phyloP scores from a whole-genome alignment of 371 early-diverging fungal genomes.

The Mortierella sp. region DNA sequence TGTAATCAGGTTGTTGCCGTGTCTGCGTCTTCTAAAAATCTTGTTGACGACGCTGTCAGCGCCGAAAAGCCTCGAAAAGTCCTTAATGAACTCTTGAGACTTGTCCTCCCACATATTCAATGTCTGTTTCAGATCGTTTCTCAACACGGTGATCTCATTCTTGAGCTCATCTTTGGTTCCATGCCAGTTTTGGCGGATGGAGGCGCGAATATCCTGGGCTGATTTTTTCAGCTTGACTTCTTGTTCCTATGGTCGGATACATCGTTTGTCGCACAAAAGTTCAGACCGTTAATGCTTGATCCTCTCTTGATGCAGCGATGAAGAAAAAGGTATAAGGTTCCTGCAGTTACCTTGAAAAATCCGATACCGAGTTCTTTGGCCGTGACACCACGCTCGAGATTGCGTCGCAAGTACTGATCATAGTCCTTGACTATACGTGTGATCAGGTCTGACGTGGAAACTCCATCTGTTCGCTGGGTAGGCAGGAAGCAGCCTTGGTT shows the following conservation, averaged over 20 bases:
- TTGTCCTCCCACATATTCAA: constrained; percentile 78
- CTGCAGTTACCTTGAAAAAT: constrained; percentile 82
- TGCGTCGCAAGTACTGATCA: constrained; percentile 92
- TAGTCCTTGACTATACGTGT: constrained; percentile 97
- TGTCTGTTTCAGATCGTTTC: constrained; percentile 73
- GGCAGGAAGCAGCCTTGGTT: constrained; percentile 89
- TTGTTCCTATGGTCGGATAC: constrained; percentile 62
- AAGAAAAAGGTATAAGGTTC: too few species aligned
- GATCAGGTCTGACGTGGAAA: constrained; percentile 96
- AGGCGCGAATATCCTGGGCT: constrained; percentile 71
- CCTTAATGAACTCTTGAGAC: constrained; percentile 77
- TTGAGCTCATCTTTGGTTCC: constrained; percentile 69
- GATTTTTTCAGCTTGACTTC: constrained; percentile 82
- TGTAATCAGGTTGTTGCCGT: constrained; percentile 26
- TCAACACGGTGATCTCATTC: constrained; percentile 67
- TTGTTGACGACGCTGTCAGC: constrained; percentile 68
- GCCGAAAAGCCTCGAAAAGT: constrained; percentile 79
- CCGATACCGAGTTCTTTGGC: constrained; percentile 93
- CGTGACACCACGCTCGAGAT: constrained; percentile 92
- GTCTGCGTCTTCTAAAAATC: constrained; percentile 52
- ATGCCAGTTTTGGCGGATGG: constrained; percentile 70
- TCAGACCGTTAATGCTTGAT: constrained; percentile 4
- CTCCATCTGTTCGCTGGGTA: constrained; percentile 92
- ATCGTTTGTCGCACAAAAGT: background rate
- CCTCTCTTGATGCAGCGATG: too few species aligned